A percentile compares a stretch with the other conserved stretches of the same genome.
These are phyloP conservation scores for Fusarium paranaense DNA, from an alignment of 2,329 filamentous ascomycete species.

Conservation along the genomic window DNA sequence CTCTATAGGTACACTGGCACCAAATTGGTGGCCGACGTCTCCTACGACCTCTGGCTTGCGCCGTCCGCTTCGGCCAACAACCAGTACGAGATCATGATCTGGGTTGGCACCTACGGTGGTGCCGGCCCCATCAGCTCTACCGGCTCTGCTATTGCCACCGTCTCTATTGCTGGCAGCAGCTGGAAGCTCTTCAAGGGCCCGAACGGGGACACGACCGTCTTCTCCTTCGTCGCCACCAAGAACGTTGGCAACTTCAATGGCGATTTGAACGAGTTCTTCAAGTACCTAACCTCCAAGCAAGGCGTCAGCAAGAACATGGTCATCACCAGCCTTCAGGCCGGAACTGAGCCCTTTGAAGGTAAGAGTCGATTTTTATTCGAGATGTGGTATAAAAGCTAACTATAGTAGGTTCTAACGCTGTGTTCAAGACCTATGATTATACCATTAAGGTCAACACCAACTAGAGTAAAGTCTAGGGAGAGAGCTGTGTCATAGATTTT, in stretches of 20 bases:
- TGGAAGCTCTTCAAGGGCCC: conserved; percentile 70
- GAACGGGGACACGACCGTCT: conserved; percentile 69
- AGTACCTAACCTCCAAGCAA: conserved; percentile 63
- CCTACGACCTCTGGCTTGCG: conserved; percentile 70
- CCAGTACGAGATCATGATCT: conserved; percentile 74
- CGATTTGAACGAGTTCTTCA: conserved; percentile 68
- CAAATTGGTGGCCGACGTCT: conserved; percentile 62
- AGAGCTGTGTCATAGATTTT: neutral
- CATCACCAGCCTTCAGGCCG: conserved; percentile 43
- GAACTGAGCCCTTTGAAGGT: conserved; percentile 68
- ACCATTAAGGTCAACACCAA: conserved; percentile 15
- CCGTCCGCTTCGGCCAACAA: conserved; percentile 55
- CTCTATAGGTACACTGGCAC: conserved; percentile 43
- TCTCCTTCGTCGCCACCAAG: conserved; percentile 60
- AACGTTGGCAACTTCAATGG: conserved; percentile 63
- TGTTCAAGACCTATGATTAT: conserved; percentile 21
- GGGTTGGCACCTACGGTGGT: conserved; percentile 68
- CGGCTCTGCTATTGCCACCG: conserved; percentile 47
- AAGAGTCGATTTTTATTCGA: neutral
- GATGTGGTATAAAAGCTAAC: neutral
- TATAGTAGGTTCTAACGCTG: conserved; percentile 15
- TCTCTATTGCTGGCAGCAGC: conserved; percentile 61
- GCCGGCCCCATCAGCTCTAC: conserved; percentile 63
- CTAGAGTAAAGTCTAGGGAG: neutral
- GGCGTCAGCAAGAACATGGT: conserved; percentile 43